Percentiles rank a stretch among this genome's conserved stretches.
phyloP scores from a whole-genome alignment of 2,329 filamentous ascomycete species.

The Colletotrichum salicis region DNA sequence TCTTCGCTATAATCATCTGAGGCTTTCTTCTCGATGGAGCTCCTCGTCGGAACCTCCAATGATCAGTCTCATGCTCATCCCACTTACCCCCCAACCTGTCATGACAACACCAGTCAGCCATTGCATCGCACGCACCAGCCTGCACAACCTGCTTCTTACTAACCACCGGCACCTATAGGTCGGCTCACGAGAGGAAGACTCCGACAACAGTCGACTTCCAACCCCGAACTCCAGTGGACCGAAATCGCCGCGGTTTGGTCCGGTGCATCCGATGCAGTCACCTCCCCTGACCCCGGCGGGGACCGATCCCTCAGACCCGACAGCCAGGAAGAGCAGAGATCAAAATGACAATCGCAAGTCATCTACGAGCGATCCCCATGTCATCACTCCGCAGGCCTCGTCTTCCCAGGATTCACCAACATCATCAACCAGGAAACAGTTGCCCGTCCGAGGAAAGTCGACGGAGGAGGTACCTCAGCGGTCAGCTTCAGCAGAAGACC shows the following conservation, averaged over 20 bases:
- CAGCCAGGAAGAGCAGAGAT: slow-evolving; percentile 44
- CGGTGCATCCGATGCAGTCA: slow-evolving; percentile 80
- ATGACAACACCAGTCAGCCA: not conserved
- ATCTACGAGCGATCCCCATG: slow-evolving; percentile 52
- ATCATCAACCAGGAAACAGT: slow-evolving; percentile 51
- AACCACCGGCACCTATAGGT: slow-evolving; percentile 55
- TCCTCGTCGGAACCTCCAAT: slow-evolving; percentile 13
- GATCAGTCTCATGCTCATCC: slow-evolving; percentile 8
- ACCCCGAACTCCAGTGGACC: slow-evolving; percentile 73
- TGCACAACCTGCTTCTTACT: slow-evolving; percentile 37
- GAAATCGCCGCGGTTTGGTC: slow-evolving; percentile 74
- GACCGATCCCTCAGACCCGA: slow-evolving; percentile 61
- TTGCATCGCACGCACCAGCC: slow-evolving; percentile 27
- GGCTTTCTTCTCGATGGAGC: slow-evolving; percentile 20
- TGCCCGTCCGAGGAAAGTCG: slow-evolving; percentile 55
- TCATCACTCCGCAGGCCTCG: slow-evolving; percentile 77
- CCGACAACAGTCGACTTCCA: slow-evolving; percentile 71
- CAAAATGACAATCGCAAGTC: slow-evolving; percentile 45
- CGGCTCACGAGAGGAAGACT: slow-evolving; percentile 69
- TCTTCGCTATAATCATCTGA: slow-evolving; percentile 1
- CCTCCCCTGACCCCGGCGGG: slow-evolving; percentile 90
- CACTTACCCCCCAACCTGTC: not conserved
- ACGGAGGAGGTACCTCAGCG: slow-evolving; percentile 54
- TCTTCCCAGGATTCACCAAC: slow-evolving; percentile 62
- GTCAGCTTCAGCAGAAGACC: slow-evolving; percentile 53